These are phyloP conservation scores for Calocybe cyanea DNA, from an alignment of 768 basidiomycete genomes.

Conservation along the genomic window DNA sequence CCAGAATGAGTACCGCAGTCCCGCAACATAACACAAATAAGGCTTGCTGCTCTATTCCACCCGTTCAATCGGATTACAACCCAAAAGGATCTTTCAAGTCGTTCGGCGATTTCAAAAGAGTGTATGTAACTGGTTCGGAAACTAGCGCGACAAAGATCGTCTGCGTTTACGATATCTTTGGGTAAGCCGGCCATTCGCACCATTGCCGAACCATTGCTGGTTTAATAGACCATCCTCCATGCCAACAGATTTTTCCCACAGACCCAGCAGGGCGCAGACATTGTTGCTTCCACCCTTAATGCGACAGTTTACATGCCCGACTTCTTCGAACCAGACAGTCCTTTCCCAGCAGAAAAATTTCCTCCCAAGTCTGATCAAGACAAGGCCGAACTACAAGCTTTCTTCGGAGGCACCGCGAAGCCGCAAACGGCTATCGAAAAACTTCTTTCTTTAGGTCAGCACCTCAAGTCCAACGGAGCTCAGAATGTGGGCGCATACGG, in stretches of 20 bases:
- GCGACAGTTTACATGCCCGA: slow-evolving; percentile 65
- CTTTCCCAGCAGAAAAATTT: slow-evolving; percentile 46
- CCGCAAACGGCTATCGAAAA: slow-evolving; percentile 35
- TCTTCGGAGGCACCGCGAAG: slow-evolving; percentile 54
- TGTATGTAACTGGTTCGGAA: slow-evolving; percentile 48
- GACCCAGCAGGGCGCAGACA: slow-evolving; percentile 64
- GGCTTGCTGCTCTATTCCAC: slow-evolving; percentile 54
- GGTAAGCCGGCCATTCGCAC: slow-evolving; percentile 26
- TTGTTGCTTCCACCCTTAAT: slow-evolving; percentile 47
- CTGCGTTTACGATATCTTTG: slow-evolving; percentile 63
- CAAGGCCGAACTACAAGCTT: slow-evolving; percentile 49
- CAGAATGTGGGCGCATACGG: slow-evolving; percentile 47
- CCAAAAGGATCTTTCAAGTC: slow-evolving; percentile 48
- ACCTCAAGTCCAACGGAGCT: slow-evolving; percentile 38
- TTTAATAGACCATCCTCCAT: neutral
- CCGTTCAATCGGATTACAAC: slow-evolving; percentile 48
- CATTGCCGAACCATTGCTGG: too few species aligned
- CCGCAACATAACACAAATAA: slow-evolving; percentile 35
- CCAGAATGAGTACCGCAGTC: slow-evolving; percentile 33
- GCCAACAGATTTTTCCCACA: slow-evolving; percentile 50
- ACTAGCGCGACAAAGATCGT: slow-evolving; percentile 48
- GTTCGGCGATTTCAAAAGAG: slow-evolving; percentile 45
- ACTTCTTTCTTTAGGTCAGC: slow-evolving; percentile 36
- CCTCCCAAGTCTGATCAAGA: slow-evolving; percentile 53
- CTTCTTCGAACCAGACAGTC: slow-evolving; percentile 52